phyloP scores from a whole-genome alignment of 2,329 filamentous ascomycete genomes.

The Aspergillus quadrilineatus region DNA sequence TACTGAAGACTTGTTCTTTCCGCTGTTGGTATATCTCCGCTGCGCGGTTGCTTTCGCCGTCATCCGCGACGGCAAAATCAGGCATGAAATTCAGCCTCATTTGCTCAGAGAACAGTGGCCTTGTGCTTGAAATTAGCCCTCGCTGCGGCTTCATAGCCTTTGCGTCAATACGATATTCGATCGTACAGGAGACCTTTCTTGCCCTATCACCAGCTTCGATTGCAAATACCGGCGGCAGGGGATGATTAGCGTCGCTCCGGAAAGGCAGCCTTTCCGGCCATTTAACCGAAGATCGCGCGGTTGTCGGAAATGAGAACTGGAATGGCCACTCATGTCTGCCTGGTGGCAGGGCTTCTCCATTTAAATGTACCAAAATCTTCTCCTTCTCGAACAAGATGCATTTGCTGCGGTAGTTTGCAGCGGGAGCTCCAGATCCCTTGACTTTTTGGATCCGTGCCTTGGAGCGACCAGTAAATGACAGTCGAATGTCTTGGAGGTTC shows the following conservation, averaged over 20 bases:
- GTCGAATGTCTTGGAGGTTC: background rate
- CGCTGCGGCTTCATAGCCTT: background rate
- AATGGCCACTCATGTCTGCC: conserved; percentile 3
- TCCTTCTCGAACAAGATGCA: conserved; percentile 19
- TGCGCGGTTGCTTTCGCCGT: background rate
- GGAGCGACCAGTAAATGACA: conserved; percentile 15
- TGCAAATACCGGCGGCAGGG: background rate
- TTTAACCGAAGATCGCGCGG: background rate
- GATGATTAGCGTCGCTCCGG: background rate
- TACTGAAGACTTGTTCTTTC: conserved; percentile 10
- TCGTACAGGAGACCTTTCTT: background rate
- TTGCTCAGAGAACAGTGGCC: background rate
- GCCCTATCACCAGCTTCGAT: background rate
- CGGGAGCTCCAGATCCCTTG: conserved; percentile 13
- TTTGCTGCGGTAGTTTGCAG: conserved; percentile 18
- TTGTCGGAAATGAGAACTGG: background rate
- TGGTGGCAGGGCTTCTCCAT: conserved; percentile 3
- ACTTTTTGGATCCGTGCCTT: conserved; percentile 20
- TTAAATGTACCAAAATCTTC: conserved; percentile 6
- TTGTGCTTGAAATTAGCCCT: background rate
- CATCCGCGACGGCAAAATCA: background rate
- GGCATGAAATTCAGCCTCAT: background rate
- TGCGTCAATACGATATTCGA: background rate
- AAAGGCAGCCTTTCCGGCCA: background rate
- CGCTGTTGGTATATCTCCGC: background rate